These are phyloP conservation scores for Verticillium albo-atrum DNA, from an alignment of 2,329 filamentous ascomycete species.

Conservation along the genomic window DNA sequence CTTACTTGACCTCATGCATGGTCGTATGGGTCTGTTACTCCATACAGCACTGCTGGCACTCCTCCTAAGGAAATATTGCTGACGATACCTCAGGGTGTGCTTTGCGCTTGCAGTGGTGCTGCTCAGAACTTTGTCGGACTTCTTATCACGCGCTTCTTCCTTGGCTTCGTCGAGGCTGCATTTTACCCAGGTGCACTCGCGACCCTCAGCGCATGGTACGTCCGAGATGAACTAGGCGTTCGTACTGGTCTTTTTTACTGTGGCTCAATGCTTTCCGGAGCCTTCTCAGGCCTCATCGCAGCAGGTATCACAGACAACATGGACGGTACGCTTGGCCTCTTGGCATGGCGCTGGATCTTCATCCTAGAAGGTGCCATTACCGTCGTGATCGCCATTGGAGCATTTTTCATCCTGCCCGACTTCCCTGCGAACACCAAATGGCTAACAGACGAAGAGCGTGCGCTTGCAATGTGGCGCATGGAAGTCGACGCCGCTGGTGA, in stretches of 20 bases:
- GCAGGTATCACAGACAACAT: constrained; percentile 29
- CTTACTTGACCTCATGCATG: constrained; percentile 32
- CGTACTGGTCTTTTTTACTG: constrained; percentile 10
- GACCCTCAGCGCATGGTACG: constrained; percentile 9
- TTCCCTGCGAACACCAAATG: constrained; percentile 43
- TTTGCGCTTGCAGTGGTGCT: constrained; percentile 10
- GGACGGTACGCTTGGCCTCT: constrained; percentile 5
- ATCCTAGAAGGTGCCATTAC: constrained; percentile 69
- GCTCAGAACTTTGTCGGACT: constrained; percentile 4
- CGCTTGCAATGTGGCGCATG: constrained; percentile 16
- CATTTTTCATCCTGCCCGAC: constrained; percentile 61
- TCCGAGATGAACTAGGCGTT: constrained; percentile 8
- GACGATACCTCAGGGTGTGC: background rate
- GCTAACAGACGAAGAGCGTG: constrained; percentile 15
- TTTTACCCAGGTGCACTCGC: constrained; percentile 8
- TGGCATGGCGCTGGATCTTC: constrained; percentile 62
- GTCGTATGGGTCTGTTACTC: constrained; percentile 3
- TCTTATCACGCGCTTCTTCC: constrained; percentile 6
- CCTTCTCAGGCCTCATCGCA: constrained; percentile 15
- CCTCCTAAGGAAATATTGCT: background rate
- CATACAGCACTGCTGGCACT: background rate
- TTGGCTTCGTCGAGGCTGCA: constrained; percentile 10
- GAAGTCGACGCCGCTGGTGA: constrained; percentile 15
- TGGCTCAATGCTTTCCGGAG: constrained; percentile 15
- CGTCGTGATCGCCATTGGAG: constrained; percentile 33